These are phyloP conservation scores for Solanum rostratum DNA, from an alignment of 257 asterid genomes.

Conservation along the genomic window DNA sequence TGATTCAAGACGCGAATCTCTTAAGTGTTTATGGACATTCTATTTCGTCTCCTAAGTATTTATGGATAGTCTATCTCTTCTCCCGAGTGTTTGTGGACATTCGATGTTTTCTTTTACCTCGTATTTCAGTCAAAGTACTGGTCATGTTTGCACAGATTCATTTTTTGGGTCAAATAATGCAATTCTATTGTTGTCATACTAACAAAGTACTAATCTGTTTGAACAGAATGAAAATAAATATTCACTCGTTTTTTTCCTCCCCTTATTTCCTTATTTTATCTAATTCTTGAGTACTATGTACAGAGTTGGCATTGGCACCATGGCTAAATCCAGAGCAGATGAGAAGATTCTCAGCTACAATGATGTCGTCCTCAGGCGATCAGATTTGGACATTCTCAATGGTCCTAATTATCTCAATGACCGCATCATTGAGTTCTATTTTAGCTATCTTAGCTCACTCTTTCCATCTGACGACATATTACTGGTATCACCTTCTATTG, in stretches of 20 bases:
- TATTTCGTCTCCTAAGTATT: not conserved
- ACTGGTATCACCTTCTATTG: slow-evolving; percentile 61
- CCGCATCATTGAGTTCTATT: slow-evolving; percentile 75
- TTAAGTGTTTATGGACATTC: not conserved
- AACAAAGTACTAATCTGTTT: not conserved
- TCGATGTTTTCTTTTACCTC: not conserved
- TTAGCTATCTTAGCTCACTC: slow-evolving; percentile 47
- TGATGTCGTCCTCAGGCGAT: slow-evolving; percentile 60
- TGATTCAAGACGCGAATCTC: not conserved
- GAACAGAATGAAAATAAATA: not conserved
- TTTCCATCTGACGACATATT: slow-evolving; percentile 46
- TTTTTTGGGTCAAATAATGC: not conserved
- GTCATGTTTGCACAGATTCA: not conserved
- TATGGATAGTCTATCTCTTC: not conserved
- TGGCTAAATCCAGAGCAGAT: slow-evolving; percentile 24
- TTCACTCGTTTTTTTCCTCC: not conserved
- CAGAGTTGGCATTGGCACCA: not conserved
- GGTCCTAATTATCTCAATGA: slow-evolving; percentile 74
- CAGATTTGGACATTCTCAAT: slow-evolving; percentile 57
- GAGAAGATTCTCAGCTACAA: slow-evolving; percentile 70
- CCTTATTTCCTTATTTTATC: not conserved
- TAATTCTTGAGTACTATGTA: not conserved
- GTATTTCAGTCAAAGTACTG: not conserved
- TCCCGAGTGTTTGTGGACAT: not conserved
- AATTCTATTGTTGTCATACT: not conserved